Evolutionary conservation across 345 rosid genomes (phyloP), one percentile per base, ranked within the genome.

Genomic region (Dipteronia sinensis): DNA sequence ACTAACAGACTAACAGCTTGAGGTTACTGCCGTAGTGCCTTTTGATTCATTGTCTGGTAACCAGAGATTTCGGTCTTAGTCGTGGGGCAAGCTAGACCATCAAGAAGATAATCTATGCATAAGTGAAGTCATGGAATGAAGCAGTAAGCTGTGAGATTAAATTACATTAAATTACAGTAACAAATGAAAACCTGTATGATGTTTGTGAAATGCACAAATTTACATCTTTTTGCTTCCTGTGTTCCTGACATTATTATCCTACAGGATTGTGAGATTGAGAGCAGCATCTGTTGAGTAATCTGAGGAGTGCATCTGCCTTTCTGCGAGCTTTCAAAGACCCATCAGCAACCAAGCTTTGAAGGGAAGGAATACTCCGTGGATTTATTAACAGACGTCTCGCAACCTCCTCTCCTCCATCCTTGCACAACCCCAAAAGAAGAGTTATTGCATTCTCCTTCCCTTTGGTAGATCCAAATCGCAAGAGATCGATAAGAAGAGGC

Each of bases 281-380:
- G 76, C 90, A 87, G 82, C 86, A 86, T 68, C 92, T 85, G 69
- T 85, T 87, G 71, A 91, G 88, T 73, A 91, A 82, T 85, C 89
- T 89, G 40, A 91, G 90, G 82, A 91, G 49, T 6, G 90, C 92
- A 53, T 91, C 87, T 2, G 93, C 90, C 76, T 88, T 91, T 79
- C 92, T 82, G 65, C 93, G 77, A 25, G 93, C 91, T 86, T 86
- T 89, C 76, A 85, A 70, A 12, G 93, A 88, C 16, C 92, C 93
- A 58, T 87, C 89, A 47, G 82, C 72, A 12, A 89, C 85, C 87
- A 91, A 83, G 76, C 89, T 80, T 74, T 71, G 88, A 31, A 91
- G 95, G 1, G 93, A 89, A 55, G 95, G 95, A 53, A 89, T 89
- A 74, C 93, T 87, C 47, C 92, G 29, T 0, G 95, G 95, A 69